phyloP scores from a whole-genome alignment of 257 asterid species.

The Rauvolfia tetraphylla region DNA sequence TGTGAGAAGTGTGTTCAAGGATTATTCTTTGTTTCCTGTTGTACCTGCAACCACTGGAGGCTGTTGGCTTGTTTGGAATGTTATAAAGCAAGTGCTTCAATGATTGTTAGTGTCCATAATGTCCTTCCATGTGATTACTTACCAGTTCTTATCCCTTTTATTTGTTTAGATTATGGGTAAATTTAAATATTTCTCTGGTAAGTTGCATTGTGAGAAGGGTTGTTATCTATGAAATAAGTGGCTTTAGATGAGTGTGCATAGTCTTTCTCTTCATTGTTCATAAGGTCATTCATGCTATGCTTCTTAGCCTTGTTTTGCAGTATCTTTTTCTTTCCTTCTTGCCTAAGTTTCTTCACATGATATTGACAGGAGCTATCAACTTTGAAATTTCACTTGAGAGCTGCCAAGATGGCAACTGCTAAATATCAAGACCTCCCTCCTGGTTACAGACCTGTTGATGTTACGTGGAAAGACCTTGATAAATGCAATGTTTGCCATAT shows the following conservation, averaged over 20 bases:
- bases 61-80: not conserved
- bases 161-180: not conserved
- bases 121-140: not conserved
- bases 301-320: not conserved
- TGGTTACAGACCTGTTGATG: slow-evolving; percentile 77
- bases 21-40: not conserved
- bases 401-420: slow-evolving; percentile 46
- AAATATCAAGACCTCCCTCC: slow-evolving; percentile 45
- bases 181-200: not conserved
- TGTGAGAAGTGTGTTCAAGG: not conserved
- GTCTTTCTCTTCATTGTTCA: not conserved
- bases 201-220: not conserved
- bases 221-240: not conserved
- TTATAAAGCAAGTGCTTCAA: not conserved
- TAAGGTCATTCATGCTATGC: not conserved
- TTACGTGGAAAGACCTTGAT: slow-evolving; percentile 96
- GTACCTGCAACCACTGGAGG: too few species aligned
- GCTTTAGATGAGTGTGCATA: not conserved
- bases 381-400: slow-evolving; percentile 40
- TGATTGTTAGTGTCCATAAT: not conserved
- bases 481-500: slow-evolving; percentile 98
- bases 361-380: slow-evolving; percentile 68
- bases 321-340: slow-evolving; percentile 21
- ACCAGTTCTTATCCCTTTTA: not conserved
- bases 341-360: slow-evolving; percentile 13